Evolutionary conservation across 2,329 filamentous ascomycete genomes (phyloP).

Genomic region (Neofusicoccum kwambonambiense): DNA sequence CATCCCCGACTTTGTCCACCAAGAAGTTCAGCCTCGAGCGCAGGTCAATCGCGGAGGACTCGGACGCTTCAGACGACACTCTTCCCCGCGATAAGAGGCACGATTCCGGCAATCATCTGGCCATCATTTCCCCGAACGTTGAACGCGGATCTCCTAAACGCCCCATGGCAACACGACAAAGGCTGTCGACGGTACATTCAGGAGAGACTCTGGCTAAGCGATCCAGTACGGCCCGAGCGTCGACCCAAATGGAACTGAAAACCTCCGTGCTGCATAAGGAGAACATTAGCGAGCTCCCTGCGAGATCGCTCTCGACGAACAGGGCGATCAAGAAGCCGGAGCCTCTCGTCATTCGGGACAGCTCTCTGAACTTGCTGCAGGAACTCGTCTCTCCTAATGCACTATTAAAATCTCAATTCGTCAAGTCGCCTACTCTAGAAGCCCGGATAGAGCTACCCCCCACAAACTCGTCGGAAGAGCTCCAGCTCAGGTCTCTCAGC

Average conservation of each 20-base stretch:
- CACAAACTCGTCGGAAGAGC: slow-evolving; percentile 30
- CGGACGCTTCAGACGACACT: slow-evolving; percentile 28
- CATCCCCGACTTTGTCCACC: slow-evolving; percentile 23
- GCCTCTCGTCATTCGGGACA: slow-evolving; percentile 36
- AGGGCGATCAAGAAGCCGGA: slow-evolving; percentile 21
- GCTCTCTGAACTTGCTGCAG: slow-evolving; percentile 40
- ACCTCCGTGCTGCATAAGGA: slow-evolving; percentile 19
- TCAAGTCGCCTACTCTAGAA: slow-evolving; percentile 38
- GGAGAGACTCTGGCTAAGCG: slow-evolving; percentile 21
- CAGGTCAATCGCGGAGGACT: slow-evolving; percentile 25
- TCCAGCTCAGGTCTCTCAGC: slow-evolving; percentile 21
- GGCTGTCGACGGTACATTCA: slow-evolving; percentile 35
- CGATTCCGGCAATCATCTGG: slow-evolving; percentile 21
- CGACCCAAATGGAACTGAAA: slow-evolving; percentile 21
- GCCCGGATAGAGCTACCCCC: slow-evolving; percentile 38
- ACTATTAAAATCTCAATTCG: slow-evolving; percentile 35
- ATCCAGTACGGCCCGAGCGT: slow-evolving; percentile 23
- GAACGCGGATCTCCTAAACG: slow-evolving; percentile 25
- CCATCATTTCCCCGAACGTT: slow-evolving; percentile 17
- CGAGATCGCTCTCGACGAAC: background rate
- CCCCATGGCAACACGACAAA: slow-evolving; percentile 28
- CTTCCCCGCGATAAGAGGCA: slow-evolving; percentile 18
- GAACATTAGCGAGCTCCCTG: slow-evolving; percentile 14
- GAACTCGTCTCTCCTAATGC: slow-evolving; percentile 37
- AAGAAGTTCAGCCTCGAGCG: slow-evolving; percentile 31